Base-by-base conservation (phyloP, 495 filamentous ascomycete species). In the Penicillium roqueforti region DNA sequence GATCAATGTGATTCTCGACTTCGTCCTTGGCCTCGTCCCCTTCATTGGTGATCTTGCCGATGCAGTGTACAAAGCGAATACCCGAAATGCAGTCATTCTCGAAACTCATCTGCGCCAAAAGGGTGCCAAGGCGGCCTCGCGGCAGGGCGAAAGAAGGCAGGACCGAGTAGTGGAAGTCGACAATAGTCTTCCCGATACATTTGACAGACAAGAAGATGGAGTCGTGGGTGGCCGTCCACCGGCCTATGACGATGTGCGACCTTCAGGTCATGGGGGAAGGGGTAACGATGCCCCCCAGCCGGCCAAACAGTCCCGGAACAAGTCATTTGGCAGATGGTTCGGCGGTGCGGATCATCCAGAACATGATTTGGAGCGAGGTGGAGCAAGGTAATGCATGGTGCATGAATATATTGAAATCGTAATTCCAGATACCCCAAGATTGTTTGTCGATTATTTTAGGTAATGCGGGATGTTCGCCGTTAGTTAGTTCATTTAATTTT, bases 1-100 rank as follows among this genome's bases (percentile, higher is more conserved):
- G 47, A 67, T 88, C 53, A 89, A 95, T 68, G 78, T 97, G 40
- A 43, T 83, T 3, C 46, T 92, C 25, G 93, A 97, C 68, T 88
- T 95, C 56, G 60, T 82, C 47, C 76, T 96, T 38, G 93, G 93
- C 13, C 73, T 98, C 7, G 74, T 96, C 18, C 93, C 93, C 1
- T 81, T 97, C 57, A 48, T 96, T 6, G 93, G 93, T 18, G 93
- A 97, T 60, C 22, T 97, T 22, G 80, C 80, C 32, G 93, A 97
- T 64, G 82, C 81, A 6, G 60, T 79, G 2, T 83, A 77, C 61
- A 80, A 81, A 51, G 72, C 84, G 66, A 95, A 95, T 64, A 91
- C 88, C 2, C 76, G 83, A 54, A 95, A 91, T 61, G 87, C 87
- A 4, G 74, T 86, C 40, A 62, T 87, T 8, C 77, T 95, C n/a